Evolutionary conservation across 441 rosid genomes (phyloP), one percentile per base, ranked within the genome.

Genomic region (Aleurites moluccanus): DNA sequence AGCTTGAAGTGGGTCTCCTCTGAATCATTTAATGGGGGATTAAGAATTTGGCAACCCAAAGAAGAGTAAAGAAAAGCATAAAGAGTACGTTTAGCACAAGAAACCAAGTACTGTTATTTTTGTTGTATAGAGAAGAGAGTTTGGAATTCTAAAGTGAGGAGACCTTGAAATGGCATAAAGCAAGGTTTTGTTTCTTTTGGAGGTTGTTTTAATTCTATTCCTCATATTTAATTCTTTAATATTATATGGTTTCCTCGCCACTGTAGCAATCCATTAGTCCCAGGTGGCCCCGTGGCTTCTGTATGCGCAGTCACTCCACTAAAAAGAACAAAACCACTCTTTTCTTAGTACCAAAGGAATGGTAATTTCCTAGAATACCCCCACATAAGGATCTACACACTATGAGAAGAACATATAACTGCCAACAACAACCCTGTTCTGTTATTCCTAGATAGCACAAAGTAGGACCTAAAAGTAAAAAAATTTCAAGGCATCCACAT

Each of bases 301-400:
- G 85, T 82, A 87, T 80, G 75, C 77, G 82, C 38, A 64, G 82
- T 80, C 85, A 79, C 78, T 74, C 72, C 74, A 65, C 81, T 81
- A 73, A 83, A 83, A 73, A 38, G 78, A 80, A 75, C 83, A 80
- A 71, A 83, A 83, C 62, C 73, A 18, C 64, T 72, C 88, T 85
- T 91, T 93, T 84, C 95, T 90, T 91, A 89, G 80, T 81, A 80
- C 68, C 92, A 87, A 93, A 93, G 98, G 77, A 90, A 90, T 59
- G 30, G 14, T 59, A 73, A 83, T 75, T 87, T 81, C 75, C 84
- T 38, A 67, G 55, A 77, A 75, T 78, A 68, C 81, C 86, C 88
- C 68, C 63, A 38, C 70, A 63, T 59, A 11, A 64, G 73, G 25
- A 50, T 64, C 64, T 74, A 25, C 72, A 50, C 45, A 16, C 53